phyloP scores from a whole-genome alignment of 2,329 filamentous ascomycete species.

The Talaromyces albobiverticillius region DNA sequence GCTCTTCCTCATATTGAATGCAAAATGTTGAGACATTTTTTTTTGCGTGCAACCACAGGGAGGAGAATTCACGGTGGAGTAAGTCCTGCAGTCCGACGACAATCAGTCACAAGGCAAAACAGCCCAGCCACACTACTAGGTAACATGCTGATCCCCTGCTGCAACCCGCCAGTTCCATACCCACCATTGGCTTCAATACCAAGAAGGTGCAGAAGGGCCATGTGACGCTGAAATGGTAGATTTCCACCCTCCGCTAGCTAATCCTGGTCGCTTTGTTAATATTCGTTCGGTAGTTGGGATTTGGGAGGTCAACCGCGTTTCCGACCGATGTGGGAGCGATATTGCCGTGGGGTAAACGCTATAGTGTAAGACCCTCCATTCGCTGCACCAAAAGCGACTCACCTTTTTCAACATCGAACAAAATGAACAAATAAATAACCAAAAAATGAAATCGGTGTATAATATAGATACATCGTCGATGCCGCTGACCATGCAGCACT shows the following conservation, averaged over 20 bases:
- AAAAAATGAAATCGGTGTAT: too few relatives aligned
- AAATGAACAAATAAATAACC: too few relatives aligned
- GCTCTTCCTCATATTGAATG: not conserved
- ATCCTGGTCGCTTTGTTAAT: too few relatives aligned
- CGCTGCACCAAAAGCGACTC: not conserved
- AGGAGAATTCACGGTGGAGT: conserved; percentile 98
- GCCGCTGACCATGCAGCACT: conserved; percentile 81
- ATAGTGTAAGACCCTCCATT: conserved; percentile 67
- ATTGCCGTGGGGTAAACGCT: conserved; percentile 94
- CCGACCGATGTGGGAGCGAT: conserved; percentile 98
- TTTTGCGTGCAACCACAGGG: conserved; percentile 59
- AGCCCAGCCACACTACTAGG: not conserved
- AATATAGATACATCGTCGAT: conserved; percentile 90
- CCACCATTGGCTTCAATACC: conserved; percentile 98
- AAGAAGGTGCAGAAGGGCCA: conserved; percentile 97
- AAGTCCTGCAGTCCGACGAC: conserved; percentile 49
- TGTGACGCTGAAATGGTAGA: conserved; percentile 97
- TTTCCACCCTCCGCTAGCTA: too few relatives aligned
- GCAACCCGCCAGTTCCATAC: conserved; percentile 72
- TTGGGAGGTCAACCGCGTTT: conserved; percentile 95
- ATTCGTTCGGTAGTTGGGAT: conserved; percentile 69
- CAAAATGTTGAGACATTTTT: not conserved
- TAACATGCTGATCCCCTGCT: conserved; percentile 20
- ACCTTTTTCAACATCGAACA: not conserved
- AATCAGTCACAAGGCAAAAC: conserved; percentile 1